Base-by-base conservation (phyloP, 768 basidiomycete genomes). In the Termitomyces sp. region DNA sequence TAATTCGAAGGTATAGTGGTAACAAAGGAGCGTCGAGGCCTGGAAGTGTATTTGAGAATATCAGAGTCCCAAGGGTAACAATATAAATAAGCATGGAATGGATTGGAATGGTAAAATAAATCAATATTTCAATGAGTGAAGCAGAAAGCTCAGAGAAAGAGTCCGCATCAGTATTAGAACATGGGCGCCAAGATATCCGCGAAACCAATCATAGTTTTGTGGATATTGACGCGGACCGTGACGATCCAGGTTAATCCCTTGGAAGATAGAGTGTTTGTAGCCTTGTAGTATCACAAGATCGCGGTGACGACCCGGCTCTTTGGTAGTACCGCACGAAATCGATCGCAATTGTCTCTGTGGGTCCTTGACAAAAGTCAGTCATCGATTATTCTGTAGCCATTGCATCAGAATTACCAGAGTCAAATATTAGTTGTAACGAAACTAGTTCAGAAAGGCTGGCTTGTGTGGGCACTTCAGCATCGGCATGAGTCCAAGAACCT, bases 301-400 rank as follows among this genome's bases (percentile, higher is more conserved):
- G 26, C 6, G 34, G 43, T 18, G 46, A 32, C 31, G 7, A 20
- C 6, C 27, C 50, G 16, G 20, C 46, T 16, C 52, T 62, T 20
- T 58, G 58, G 26, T 66, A 66, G 39, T 59, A 59, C 9, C 65
- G 55, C 24, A 66, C 60, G 24, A 61, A 66, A 39, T 63, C 62
- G 26, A 66, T 43, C 5, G 43, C 24, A 20, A 61, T 7, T n/a
- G 18, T 16, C 4, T 47, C 54, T 12, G 3, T 14, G 22, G 26
- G 43, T 10, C 48, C 57, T 43, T 36, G 3, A 16, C 0, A 4
- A 12, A 48, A 8, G n/a, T 61, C 51, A 60, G 51, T 5, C 9
- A 58, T 14, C 32, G n/a, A 3, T 22, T 6, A 39, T 27, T 29
- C 26, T 13, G 7, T 27, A 20, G 42, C 32, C 31, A 37, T 32